A percentile compares a stretch with the other conserved stretches of the same genome.
phyloP scores from a whole-genome alignment of 345 rosid species.

The Arabidopsis suecica region DNA sequence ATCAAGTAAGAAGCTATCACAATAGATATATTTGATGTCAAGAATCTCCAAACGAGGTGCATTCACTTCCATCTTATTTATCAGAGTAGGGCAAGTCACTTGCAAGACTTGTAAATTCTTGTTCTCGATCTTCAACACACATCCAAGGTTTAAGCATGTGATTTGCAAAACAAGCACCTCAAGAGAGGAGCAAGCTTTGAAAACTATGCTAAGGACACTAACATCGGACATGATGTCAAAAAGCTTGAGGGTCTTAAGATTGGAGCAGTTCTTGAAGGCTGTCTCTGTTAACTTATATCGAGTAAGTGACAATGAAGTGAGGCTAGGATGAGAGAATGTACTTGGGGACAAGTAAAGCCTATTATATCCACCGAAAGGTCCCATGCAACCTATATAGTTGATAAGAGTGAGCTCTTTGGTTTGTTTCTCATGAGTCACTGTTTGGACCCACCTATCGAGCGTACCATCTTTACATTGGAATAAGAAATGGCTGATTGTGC shows the following conservation, averaged over 20 bases:
- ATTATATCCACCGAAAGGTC: neutral
- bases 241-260: slow-evolving; percentile 32
- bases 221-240: neutral
- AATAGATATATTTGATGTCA: neutral
- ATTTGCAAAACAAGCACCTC: slow-evolving; percentile 24
- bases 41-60: slow-evolving; percentile 19
- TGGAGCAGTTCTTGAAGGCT: slow-evolving; percentile 18
- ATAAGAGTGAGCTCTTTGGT: slow-evolving; percentile 12
- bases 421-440: slow-evolving; percentile 4
- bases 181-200: slow-evolving; percentile 31
- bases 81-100: neutral
- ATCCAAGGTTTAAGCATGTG: neutral
- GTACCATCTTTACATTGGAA: neutral
- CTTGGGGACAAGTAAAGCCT: neutral
- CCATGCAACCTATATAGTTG: neutral
- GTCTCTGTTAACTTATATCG: neutral
- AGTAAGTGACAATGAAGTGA: slow-evolving; percentile 30
- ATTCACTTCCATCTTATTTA: neutral
- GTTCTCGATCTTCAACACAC: slow-evolving; percentile 29
- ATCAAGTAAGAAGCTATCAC: neutral
- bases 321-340: slow-evolving; percentile 1
- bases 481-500: neutral
- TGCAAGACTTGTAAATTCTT: slow-evolving; percentile 29
- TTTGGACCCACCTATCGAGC: slow-evolving; percentile 19
- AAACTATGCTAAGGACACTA: neutral